Percentiles rank a stretch among this genome's conserved stretches.
phyloP scores from a whole-genome alignment of 176 grass and related monocot species.

The Thalia dealbata region DNA sequence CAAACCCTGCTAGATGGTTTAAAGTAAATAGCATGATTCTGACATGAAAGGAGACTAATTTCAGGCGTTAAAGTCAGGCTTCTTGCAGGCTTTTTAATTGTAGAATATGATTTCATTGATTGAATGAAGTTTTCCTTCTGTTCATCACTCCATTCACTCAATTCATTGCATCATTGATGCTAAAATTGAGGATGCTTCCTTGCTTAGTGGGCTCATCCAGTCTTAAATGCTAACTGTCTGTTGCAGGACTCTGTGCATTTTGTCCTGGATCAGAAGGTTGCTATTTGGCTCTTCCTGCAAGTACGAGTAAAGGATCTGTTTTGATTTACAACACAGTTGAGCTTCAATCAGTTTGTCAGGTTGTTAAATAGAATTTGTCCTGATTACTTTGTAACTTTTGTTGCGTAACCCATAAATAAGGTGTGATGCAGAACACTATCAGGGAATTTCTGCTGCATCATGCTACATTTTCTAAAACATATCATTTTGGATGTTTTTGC shows the following conservation, averaged over 20 bases:
- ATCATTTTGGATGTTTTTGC: background rate
- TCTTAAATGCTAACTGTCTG: background rate
- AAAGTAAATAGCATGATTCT: background rate
- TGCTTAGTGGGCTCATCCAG: background rate
- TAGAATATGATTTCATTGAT: background rate
- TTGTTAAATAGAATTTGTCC: conserved; percentile 12
- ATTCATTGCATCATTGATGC: background rate
- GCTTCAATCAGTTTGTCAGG: conserved; percentile 92
- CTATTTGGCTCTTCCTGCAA: conserved; percentile 81
- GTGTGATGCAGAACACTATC: no score
- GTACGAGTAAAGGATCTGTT: conserved; percentile 75
- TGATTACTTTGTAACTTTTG: no score
- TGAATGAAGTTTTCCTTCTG: background rate
- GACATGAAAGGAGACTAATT: background rate
- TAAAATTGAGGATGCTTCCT: background rate
- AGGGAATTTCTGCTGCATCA: background rate
- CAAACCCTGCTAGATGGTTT: background rate
- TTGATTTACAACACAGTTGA: conserved; percentile 83
- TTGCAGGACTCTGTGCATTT: conserved; percentile 87
- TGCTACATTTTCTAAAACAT: background rate
- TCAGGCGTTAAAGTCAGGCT: background rate
- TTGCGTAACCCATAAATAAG: no score
- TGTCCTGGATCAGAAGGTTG: conserved; percentile 70
- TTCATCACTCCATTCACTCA: background rate
- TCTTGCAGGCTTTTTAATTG: background rate